phyloP scores from a whole-genome alignment of 2,329 filamentous ascomycete genomes.

The Lojkania enalia region DNA sequence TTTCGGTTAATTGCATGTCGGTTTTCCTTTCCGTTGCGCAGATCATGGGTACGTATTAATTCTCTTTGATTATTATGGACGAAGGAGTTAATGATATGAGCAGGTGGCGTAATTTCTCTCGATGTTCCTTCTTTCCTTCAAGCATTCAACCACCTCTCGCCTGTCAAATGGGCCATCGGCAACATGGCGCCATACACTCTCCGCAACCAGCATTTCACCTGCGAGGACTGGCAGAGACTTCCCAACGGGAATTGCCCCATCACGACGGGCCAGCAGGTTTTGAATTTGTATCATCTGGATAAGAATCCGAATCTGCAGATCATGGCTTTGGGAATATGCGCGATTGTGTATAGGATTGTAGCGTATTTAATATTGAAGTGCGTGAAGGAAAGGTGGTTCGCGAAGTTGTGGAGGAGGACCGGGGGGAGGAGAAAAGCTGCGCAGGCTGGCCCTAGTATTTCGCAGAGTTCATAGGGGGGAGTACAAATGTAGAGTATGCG shows the following conservation, averaged over 20 bases:
- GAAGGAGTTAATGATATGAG: slow-evolving; percentile 4
- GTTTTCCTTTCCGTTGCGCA: slow-evolving; percentile 71
- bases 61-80: slow-evolving; percentile 3
- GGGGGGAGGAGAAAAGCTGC: slow-evolving; percentile 13
- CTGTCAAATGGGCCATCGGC: slow-evolving; percentile 69
- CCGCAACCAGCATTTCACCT: slow-evolving; percentile 64
- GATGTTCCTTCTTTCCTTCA: slow-evolving; percentile 68
- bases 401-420: slow-evolving; percentile 32
- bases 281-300: slow-evolving; percentile 69
- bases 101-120: slow-evolving; percentile 68
- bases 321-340: slow-evolving; percentile 63
- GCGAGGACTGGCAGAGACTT: slow-evolving; percentile 62
- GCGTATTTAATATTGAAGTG: slow-evolving; percentile 62
- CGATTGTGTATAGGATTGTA: slow-evolving; percentile 67
- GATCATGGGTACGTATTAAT: slow-evolving; percentile 59
- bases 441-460: too few species aligned
- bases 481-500: too few species aligned
- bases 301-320: slow-evolving; percentile 64
- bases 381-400: slow-evolving; percentile 58
- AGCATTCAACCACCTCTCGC: slow-evolving; percentile 71
- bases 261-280: slow-evolving; percentile 66
- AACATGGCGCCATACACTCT: slow-evolving; percentile 70
- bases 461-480: too few species aligned
- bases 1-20: slow-evolving; percentile 73
- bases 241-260: slow-evolving; percentile 66